A percentile compares a stretch with the other conserved stretches of the same genome.
These are phyloP conservation scores for Chaetomidium leptoderma DNA, from an alignment of 495 filamentous ascomycete species.

Conservation along the genomic window DNA sequence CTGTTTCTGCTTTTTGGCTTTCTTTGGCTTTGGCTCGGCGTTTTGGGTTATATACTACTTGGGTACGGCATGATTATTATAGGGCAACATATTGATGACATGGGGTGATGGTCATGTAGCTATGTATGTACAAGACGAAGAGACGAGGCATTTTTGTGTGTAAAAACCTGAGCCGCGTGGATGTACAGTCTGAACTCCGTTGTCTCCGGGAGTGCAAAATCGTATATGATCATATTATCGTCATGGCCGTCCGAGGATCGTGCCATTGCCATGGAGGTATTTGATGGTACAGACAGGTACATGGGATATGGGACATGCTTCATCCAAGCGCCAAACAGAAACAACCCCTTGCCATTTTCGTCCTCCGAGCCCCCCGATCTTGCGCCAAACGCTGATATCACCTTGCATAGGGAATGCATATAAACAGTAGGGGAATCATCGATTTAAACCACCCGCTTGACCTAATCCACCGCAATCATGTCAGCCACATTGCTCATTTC, in stretches of 20 bases:
- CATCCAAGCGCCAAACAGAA: slow-evolving; percentile 17
- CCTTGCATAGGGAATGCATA: slow-evolving; percentile 11
- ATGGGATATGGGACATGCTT: slow-evolving; percentile 9
- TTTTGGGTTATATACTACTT: slow-evolving; percentile 14
- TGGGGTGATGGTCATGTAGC: no score
- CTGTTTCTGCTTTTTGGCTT: not conserved
- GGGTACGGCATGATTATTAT: no score
- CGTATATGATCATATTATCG: slow-evolving; percentile 19
- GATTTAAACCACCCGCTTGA: slow-evolving; percentile 37
- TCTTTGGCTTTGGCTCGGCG: slow-evolving; percentile 3
- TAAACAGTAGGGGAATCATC: slow-evolving; percentile 1
- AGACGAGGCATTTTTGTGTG: no score
- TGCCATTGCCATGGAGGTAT: not conserved
- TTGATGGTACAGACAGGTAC: slow-evolving; percentile 12
- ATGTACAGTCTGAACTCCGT: no score
- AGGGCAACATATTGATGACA: no score
- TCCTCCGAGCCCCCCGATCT: not conserved
- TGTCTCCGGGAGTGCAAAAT: no score
- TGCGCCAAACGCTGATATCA: slow-evolving; percentile 7
- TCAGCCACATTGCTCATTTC: not conserved
- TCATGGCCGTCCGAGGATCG: not conserved
- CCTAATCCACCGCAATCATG: slow-evolving; percentile 17
- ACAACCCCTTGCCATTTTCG: not conserved
- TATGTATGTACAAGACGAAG: no score
- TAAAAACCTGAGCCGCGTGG: no score